Evolutionary conservation across 345 rosid genomes (phyloP), one percentile per base, ranked within the genome.

Genomic region (Limnanthes douglasii): DNA sequence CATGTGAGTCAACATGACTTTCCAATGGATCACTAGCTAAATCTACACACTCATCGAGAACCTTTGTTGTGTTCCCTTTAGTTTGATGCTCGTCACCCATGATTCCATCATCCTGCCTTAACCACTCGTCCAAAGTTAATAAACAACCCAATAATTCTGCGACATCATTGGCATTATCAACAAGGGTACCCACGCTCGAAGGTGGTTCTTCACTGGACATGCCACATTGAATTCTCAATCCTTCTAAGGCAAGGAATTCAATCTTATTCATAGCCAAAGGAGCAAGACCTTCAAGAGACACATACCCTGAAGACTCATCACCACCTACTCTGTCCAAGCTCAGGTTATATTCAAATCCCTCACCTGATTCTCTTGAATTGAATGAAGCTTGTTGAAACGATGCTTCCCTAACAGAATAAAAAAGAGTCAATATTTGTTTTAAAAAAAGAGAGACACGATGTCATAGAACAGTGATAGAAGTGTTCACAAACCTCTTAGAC

Each of bases 191-290:
- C 29, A 69, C 44, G 40, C 36, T 51, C 41, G 72, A 58, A 20
- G 78, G 70, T 44, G 85, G 56, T 46, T 50, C 74, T 47, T 66
- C 74, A 21, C 51, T 65, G 4, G 78, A 56, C 76, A 74, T 60
- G 60, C 69, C 71, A 35, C 65, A 73, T 37, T 77, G 85, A 62
- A 74, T 65, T 55, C 57, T 71, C 53, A 73, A 65, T 21, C 88
- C 88, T 43, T 82, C 78, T 30, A 77, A 31, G 15, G 43, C 37
- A 34, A 82, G 73, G 46, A 34, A 59, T 48, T 73, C 78, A 45
- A 82, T 66, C 27, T 35, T 67, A 53, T 60, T 57, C 41, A 71
- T 41, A 15, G 71, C 75, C 28, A 59, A 46, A 25, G 53, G 47
- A 35, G 48, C 28, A 51, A 77, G 48, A 43, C 46, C 56, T 49